Base-by-base conservation (phyloP, 164 flowering plant species). In the Aristolochia fimbriata region DNA sequence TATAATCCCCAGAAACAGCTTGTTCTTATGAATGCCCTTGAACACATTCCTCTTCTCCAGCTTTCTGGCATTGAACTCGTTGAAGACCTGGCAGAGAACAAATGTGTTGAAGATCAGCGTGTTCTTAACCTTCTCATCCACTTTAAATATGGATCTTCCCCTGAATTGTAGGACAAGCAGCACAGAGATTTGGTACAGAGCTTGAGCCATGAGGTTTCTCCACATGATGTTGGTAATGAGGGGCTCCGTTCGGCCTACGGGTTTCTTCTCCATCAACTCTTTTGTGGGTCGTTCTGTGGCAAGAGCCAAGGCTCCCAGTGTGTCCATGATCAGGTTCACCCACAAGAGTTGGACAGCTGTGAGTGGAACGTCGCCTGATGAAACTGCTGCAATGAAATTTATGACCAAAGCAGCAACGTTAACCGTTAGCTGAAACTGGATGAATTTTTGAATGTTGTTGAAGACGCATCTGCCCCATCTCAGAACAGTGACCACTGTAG, bases 401-500 rank as follows among this genome's bases (percentile, higher is more conserved):
- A 78, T 70, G 8, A 31, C 68, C 10, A 76, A 72, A 16, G 78
- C 78, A 14, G 77, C 78, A 25, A 73, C 71, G 62, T 74, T 78
- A 3, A 74, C 77, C 3, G 84, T 80, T 51, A 80, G 80, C 49
- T 73, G 80, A 61, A 77, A 80, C 55, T 80, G 81, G 47, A 77
- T 68, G 71, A 77, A 78, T 59, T 75, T 78, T 52, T 80, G 81
- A 27, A 80, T 71, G 71, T 74, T 79, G 69, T 55, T 73, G 59
- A 68, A 74, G 1, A 73, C 76, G 61, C 75, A 64, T 59, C 80
- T 65, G 9, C 80, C 81, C 83, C 81, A 77, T 48, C 62, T 71
- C 66, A 80, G 51, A 47, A 76, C 74, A 1, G 72, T 72, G 15
- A 63, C 77, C 0, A 80, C 68, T 2, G 78, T 65, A 3, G 70